Percentiles rank a stretch among this genome's conserved stretches.
Conservation (phyloP, 768 basidiomycete genomes). For the Nidularia pulvinata region DNA sequence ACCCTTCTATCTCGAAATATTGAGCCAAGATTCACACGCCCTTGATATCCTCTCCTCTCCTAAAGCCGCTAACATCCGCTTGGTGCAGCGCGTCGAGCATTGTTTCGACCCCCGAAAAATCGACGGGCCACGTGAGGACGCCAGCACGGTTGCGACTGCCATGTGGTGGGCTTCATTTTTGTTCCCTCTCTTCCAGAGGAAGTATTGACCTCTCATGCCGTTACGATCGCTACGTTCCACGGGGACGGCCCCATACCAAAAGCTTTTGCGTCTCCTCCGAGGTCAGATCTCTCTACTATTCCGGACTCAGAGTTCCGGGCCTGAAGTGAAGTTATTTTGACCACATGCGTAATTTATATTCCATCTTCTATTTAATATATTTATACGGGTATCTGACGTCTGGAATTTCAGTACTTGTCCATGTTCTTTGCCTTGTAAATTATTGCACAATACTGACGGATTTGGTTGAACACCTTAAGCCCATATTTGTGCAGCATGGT, state of each 20-base stretch:
- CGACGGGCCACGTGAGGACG: neutral
- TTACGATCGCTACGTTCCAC: neutral
- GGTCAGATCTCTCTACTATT: no score
- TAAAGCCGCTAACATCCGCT: conserved; percentile 6
- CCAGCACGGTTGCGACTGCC: neutral
- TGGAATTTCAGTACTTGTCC: no score
- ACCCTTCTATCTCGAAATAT: conserved; percentile 15
- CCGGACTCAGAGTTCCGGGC: no score
- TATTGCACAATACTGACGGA: no score
- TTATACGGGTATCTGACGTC: no score
- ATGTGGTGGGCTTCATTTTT: neutral
- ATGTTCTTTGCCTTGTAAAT: no score
- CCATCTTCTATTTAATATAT: no score
- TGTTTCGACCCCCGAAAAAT: neutral
- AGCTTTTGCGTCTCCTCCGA: neutral
- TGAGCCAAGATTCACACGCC: conserved; percentile 11
- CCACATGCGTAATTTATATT: no score
- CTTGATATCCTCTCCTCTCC: conserved; percentile 10
- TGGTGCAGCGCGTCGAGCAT: conserved; percentile 9
- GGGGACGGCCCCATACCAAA: neutral
- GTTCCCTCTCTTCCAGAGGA: neutral
- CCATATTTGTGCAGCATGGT: no score
- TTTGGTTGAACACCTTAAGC: no score
- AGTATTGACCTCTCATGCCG: neutral
- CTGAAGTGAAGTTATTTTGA: no score